Evolutionary conservation across 495 filamentous ascomycete species (phyloP), one percentile per base, ranked within the genome.

Genomic region (Copromyces sp.): DNA sequence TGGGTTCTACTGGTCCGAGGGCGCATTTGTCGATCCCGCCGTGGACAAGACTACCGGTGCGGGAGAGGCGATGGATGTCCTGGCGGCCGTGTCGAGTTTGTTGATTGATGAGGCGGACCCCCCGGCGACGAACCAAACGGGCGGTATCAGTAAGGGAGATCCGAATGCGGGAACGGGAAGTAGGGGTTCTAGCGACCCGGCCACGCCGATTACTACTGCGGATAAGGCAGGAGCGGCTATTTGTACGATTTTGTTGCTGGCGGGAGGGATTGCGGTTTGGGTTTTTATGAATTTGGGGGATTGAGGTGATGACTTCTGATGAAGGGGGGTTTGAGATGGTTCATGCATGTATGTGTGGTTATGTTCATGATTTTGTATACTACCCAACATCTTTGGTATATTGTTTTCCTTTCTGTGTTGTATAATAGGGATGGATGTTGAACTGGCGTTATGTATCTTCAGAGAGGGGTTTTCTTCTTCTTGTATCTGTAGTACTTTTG

Each of bases 51-150:
- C 80, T 6, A 80, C 75, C 24, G 90, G 90, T 6, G 86, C 89
- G 0, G 91, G 91, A 4, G 88, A 93, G 82, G 85, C 90, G 75
- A 89, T 94, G 86, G 86, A 83, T 70, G 92, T 88, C 0, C 81
- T 94, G 47, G 87, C 87, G 61, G 87, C 90, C 12, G 83, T 94
- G 8, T 83, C 86, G 68, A 87, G 87, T 9, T 78, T 86, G 61
- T 73, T 90, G 7, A 79, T 86, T 39, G 71, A 74, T 4, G 12
- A 79, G 11, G 75, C 75, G 2, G 39, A 70, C 0, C 69, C 75
- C 5, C 80, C 77, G 1, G 73, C 73, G 4, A 81, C 78, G n/a
- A 77, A 80, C 45, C 12, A 16, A 20, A 75, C 74, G 5, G 77
- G 75, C 29, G 75, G 79, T 8, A 78, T 72, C 14, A 81, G 76